Evolutionary conservation across 73 alveolate genomes (phyloP).

Genomic region (Tetrahymena elliotti): DNA sequence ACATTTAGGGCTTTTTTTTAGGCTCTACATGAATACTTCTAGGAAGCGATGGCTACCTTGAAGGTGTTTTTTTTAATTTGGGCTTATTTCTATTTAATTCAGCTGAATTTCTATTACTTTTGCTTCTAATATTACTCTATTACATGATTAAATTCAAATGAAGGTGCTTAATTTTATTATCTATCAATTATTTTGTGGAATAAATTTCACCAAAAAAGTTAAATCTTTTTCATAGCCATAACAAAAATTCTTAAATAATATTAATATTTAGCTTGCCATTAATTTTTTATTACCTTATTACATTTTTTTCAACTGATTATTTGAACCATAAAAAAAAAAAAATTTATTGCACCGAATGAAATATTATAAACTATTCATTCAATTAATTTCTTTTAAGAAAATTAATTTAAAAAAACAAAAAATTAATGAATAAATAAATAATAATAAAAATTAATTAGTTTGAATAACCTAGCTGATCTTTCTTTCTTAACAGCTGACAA

Average conservation of each 20-base stretch:
- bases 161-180: neutral
- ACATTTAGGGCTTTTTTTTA: neutral
- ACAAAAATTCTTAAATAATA: too few species aligned
- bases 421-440: too few species aligned
- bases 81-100: neutral
- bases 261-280: neutral
- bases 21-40: neutral
- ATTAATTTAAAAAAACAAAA: too few species aligned
- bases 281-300: too few species aligned
- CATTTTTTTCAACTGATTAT: neutral
- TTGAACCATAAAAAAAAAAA: too few species aligned
- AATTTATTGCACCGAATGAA: too few species aligned
- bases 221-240: neutral
- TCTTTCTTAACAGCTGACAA: too few species aligned
- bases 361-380: too few species aligned
- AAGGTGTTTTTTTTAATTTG: neutral
- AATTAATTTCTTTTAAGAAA: too few species aligned
- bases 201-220: neutral
- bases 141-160: neutral
- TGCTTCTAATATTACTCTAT: neutral
- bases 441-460: too few species aligned
- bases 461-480: too few species aligned
- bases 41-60: neutral
- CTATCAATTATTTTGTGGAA: neutral
- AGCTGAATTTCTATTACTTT: neutral